A percentile compares a stretch with the other conserved stretches of the same genome.
Evolutionary conservation across 2,329 filamentous ascomycete species (phyloP).

Genomic region (Diaporthe velutina): DNA sequence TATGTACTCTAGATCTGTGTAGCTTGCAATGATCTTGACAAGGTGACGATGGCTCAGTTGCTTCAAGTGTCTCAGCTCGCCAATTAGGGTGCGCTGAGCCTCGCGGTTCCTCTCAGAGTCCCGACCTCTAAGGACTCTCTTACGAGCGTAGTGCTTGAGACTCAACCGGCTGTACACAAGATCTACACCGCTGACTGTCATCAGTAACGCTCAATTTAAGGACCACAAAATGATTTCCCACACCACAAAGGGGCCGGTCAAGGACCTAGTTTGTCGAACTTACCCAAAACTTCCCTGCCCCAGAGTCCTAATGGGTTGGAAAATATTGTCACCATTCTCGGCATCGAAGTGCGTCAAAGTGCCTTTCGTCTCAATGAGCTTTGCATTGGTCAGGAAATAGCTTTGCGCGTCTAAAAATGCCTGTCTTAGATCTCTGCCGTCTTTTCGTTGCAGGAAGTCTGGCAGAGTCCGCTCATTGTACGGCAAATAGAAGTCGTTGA

Average conservation of each 20-base stretch:
- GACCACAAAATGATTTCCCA: neutral
- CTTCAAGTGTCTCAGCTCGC: slow-evolving; percentile 35
- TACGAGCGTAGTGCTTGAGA: slow-evolving; percentile 36
- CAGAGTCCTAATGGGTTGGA: slow-evolving; percentile 31
- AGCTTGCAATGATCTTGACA: slow-evolving; percentile 41
- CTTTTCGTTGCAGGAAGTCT: slow-evolving; percentile 25
- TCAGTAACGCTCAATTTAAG: neutral
- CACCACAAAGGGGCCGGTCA: neutral
- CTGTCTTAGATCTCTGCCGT: slow-evolving; percentile 23
- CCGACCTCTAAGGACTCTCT: slow-evolving; percentile 34
- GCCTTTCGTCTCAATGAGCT: slow-evolving; percentile 40
- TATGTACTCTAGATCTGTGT: slow-evolving; percentile 41
- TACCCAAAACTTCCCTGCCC: slow-evolving; percentile 41
- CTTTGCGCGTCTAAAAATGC: slow-evolving; percentile 40
- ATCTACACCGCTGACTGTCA: slow-evolving; percentile 37
- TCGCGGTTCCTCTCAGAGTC: slow-evolving; percentile 22
- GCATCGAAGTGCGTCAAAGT: slow-evolving; percentile 23
- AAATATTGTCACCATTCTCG: slow-evolving; percentile 37
- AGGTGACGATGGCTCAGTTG: slow-evolving; percentile 36
- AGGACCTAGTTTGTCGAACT: neutral
- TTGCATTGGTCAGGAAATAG: slow-evolving; percentile 41
- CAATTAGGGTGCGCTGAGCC: slow-evolving; percentile 32
- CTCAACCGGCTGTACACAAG: slow-evolving; percentile 39
- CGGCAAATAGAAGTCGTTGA: slow-evolving; percentile 41
- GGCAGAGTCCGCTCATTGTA: slow-evolving; percentile 41